A percentile compares a stretch with the other conserved stretches of the same genome.
Evolutionary conservation across 371 early-diverging fungal genomes (phyloP).

Genomic region (Dichotomocladium elegans): DNA sequence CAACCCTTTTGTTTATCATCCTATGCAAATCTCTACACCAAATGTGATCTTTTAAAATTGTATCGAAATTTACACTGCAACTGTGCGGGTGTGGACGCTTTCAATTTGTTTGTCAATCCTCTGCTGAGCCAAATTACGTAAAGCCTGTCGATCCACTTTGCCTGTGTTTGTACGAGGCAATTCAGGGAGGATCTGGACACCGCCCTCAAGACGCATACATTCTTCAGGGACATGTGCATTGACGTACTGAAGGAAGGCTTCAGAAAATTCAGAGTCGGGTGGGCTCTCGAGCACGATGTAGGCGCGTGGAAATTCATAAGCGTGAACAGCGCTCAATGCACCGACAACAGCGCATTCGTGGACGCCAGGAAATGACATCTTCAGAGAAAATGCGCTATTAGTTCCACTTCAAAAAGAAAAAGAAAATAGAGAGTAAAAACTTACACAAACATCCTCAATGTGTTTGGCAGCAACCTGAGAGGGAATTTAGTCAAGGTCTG

Average conservation of each 20-base stretch:
- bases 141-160: neutral
- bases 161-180: neutral
- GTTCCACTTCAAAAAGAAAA: too few species aligned
- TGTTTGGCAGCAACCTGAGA: neutral
- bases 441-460: neutral
- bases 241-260: neutral
- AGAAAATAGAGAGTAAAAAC: too few species aligned
- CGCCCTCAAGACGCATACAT: neutral
- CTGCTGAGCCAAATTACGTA: neutral
- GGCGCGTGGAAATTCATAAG: neutral
- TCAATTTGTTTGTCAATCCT: neutral
- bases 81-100: too few species aligned
- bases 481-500: too few species aligned
- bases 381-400: too few species aligned
- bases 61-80: too few species aligned
- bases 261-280: neutral
- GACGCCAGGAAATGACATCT: neutral
- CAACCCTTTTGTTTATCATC: too few species aligned
- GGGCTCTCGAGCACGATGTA: neutral
- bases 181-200: neutral
- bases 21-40: too few species aligned
- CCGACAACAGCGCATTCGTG: neutral
- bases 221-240: neutral
- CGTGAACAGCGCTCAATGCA: neutral
- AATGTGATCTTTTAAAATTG: too few species aligned